These are phyloP conservation scores for Boehmeria nivea DNA, from an alignment of 306 rosid genomes.

Conservation along the genomic window DNA sequence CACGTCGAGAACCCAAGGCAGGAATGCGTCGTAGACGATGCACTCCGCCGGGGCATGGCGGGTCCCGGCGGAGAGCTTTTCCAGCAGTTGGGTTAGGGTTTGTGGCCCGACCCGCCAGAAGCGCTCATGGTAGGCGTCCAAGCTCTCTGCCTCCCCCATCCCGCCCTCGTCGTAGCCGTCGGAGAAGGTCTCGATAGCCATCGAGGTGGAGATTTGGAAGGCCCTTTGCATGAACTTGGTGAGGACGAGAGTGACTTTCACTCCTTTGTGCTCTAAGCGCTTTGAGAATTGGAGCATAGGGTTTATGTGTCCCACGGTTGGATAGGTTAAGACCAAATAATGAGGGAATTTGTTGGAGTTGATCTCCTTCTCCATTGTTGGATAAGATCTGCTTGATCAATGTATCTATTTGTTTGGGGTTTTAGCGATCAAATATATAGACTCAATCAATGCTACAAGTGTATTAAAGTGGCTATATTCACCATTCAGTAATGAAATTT, in stretches of 20 bases:
- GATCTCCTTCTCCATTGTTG: neutral
- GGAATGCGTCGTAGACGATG: conserved; percentile 34
- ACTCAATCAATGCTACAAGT: too few species aligned
- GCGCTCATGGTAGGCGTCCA: neutral
- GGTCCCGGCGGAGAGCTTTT: neutral
- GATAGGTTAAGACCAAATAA: conserved; percentile 31
- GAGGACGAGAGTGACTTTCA: conserved; percentile 27
- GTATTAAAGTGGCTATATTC: too few species aligned
- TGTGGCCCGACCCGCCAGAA: conserved; percentile 28
- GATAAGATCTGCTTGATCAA: too few species aligned
- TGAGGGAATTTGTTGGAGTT: conserved; percentile 4
- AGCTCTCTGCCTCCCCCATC: neutral
- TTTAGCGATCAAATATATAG: too few species aligned
- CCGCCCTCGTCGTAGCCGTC: conserved; percentile 37
- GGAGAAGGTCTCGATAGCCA: conserved; percentile 32
- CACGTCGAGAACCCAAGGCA: conserved; percentile 40
- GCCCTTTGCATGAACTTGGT: conserved; percentile 11
- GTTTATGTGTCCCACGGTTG: conserved; percentile 40
- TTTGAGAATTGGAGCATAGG: conserved; percentile 44
- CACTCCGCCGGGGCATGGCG: neutral
- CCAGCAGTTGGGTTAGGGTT: conserved; percentile 20
- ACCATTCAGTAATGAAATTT: too few species aligned
- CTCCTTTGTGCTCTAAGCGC: conserved; percentile 30
- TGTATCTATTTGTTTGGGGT: too few species aligned
- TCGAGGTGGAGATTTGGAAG: neutral